A percentile compares a stretch with the other conserved stretches of the same genome.
phyloP scores from a whole-genome alignment of 768 basidiomycete genomes.

The Amanita pseudoporphyria region DNA sequence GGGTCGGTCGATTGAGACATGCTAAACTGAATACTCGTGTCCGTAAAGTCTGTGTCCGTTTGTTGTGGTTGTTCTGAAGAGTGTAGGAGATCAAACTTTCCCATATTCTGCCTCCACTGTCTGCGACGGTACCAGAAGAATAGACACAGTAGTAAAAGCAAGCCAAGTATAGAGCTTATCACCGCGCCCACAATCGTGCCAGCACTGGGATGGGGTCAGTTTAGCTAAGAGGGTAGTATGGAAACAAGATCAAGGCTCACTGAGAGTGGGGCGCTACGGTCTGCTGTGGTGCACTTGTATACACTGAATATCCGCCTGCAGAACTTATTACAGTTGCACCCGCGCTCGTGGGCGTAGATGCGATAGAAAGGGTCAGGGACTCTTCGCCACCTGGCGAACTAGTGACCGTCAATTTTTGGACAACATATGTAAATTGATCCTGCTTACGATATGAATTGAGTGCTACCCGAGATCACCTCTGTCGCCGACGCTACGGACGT shows the following conservation, averaged over 20 bases:
- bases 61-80: background rate
- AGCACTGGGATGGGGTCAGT: background rate
- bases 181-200: background rate
- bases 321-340: background rate
- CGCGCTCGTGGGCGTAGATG: background rate
- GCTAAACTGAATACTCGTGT: no score
- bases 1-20: no score
- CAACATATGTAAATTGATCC: no score
- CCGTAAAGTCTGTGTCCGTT: no score
- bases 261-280: background rate
- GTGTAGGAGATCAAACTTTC: background rate
- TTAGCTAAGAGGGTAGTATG: background rate
- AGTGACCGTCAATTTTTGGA: background rate
- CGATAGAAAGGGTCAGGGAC: background rate
- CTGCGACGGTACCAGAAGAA: background rate
- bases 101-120: background rate
- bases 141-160: background rate
- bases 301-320: background rate
- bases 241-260: background rate
- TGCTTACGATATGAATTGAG: no score
- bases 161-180: background rate
- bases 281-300: background rate
- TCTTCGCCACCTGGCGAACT: background rate
- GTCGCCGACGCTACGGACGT: no score
- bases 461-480: no score